Percentiles rank a stretch among this genome's conserved stretches.
phyloP scores from a whole-genome alignment of 495 filamentous ascomycete species.

The Neurospora sp. region DNA sequence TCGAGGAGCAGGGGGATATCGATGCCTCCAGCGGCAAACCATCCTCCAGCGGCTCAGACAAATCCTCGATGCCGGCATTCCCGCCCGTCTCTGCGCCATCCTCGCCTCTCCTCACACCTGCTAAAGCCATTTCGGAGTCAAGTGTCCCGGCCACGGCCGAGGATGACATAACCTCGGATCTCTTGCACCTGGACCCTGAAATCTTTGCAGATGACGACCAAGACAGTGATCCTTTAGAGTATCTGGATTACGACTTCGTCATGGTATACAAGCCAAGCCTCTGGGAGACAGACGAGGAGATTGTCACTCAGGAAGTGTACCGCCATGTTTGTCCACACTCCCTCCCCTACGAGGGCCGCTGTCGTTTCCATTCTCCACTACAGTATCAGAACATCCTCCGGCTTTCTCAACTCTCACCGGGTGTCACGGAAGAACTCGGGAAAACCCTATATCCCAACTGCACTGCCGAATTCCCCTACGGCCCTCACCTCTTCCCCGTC shows the following conservation, averaged over 20 bases:
- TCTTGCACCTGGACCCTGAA: background rate
- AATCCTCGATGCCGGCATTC: background rate
- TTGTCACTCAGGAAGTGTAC: background rate
- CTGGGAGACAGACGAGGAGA: background rate
- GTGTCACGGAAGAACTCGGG: slow-evolving; percentile 1
- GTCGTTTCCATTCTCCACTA: background rate
- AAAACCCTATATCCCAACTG: background rate
- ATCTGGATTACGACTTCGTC: background rate
- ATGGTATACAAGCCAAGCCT: background rate
- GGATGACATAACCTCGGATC: background rate
- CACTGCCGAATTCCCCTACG: background rate
- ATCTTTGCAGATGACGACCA: background rate
- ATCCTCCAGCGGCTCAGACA: background rate
- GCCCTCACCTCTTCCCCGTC: background rate
- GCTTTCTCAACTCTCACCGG: background rate
- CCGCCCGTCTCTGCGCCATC: background rate
- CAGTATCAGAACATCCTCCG: background rate
- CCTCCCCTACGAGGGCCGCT: background rate
- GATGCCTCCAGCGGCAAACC: background rate
- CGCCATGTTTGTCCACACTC: background rate
- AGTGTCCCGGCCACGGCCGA: background rate
- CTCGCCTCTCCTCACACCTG: background rate
- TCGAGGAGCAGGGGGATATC: background rate
- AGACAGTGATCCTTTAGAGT: background rate
- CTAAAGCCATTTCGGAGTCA: background rate